Percentiles rank a stretch among this genome's conserved stretches.
Conservation (phyloP, 176 grass and related monocot genomes). For the Metroxylon sagu region DNA sequence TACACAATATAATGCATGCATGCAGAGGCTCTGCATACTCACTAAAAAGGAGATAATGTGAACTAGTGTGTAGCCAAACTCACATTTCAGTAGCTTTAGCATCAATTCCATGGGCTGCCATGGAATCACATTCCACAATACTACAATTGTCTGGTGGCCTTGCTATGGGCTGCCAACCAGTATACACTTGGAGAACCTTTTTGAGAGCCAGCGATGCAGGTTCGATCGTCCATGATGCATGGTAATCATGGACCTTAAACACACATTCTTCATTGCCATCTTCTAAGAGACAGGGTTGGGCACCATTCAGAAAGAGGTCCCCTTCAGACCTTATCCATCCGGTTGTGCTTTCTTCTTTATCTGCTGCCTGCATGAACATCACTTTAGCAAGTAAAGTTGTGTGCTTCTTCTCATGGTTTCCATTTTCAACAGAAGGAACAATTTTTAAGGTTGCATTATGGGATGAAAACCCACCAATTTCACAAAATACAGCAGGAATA, state of each 20-base stretch:
- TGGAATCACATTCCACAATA: background rate
- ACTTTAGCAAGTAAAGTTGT: too few species aligned
- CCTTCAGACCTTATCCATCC: constrained; percentile 55
- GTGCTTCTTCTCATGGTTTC: too few species aligned
- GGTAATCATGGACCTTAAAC: constrained; percentile 38
- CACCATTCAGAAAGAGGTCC: constrained; percentile 62
- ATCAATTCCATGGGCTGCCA: too few species aligned
- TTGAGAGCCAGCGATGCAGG: constrained; percentile 46
- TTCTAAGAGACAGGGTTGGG: background rate
- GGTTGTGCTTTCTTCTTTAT: constrained; percentile 33
- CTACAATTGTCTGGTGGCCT: constrained; percentile 19
- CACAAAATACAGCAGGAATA: too few species aligned
- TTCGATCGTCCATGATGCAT: constrained; percentile 43
- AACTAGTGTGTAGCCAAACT: too few species aligned
- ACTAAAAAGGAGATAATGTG: too few species aligned
- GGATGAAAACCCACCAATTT: too few species aligned
- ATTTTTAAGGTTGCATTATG: too few species aligned
- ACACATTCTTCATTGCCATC: constrained; percentile 5
- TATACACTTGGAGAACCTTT: constrained; percentile 32
- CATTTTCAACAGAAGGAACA: too few species aligned
- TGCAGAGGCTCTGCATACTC: too few species aligned
- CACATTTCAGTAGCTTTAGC: too few species aligned
- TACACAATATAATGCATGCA: too few species aligned
- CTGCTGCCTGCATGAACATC: constrained; percentile 36
- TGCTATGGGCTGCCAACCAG: constrained; percentile 60